A percentile compares a stretch with the other conserved stretches of the same genome.
Evolutionary conservation across 257 asterid species (phyloP).

Genomic region (Osmanthus fragrans): DNA sequence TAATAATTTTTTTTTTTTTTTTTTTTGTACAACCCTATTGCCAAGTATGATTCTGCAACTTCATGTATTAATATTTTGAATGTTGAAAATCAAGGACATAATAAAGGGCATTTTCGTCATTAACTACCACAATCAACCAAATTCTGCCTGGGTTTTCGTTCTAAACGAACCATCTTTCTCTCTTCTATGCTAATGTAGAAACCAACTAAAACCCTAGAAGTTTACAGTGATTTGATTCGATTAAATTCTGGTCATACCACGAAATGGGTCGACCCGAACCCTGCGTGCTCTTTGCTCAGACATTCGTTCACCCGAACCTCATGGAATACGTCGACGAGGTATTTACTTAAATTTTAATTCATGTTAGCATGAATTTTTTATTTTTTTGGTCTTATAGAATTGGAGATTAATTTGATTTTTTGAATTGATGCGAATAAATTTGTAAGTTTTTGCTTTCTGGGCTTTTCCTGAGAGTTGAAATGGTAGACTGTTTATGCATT

Average conservation of each 20-base stretch:
- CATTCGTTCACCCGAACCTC: conserved; percentile 70
- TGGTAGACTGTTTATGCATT: not conserved
- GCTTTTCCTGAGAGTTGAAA: not conserved
- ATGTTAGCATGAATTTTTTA: not conserved
- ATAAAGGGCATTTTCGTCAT: not conserved
- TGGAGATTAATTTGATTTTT: not conserved
- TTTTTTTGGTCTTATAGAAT: not conserved
- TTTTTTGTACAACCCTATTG: too few relatives aligned
- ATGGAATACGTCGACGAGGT: conserved; percentile 97
- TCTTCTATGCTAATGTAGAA: not conserved
- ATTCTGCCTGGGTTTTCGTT: not conserved
- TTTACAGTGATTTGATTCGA: conserved; percentile 10
- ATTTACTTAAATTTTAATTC: not conserved
- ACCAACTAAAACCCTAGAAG: conserved; percentile 21
- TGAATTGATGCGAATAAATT: not conserved
- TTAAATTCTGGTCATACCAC: not conserved
- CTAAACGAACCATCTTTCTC: not conserved
- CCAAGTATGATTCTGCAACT: too few relatives aligned
- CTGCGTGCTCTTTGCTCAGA: conserved; percentile 84
- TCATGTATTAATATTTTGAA: too few relatives aligned
- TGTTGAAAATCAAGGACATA: too few relatives aligned
- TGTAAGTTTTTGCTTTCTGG: not conserved
- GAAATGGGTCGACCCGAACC: conserved; percentile 90
- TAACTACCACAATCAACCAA: not conserved
- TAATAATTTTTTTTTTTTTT: too few relatives aligned